A percentile compares a stretch with the other conserved stretches of the same genome.
These are phyloP conservation scores for Penicillium sp. DNA, from an alignment of 2,329 filamentous ascomycete species.

Conservation along the genomic window DNA sequence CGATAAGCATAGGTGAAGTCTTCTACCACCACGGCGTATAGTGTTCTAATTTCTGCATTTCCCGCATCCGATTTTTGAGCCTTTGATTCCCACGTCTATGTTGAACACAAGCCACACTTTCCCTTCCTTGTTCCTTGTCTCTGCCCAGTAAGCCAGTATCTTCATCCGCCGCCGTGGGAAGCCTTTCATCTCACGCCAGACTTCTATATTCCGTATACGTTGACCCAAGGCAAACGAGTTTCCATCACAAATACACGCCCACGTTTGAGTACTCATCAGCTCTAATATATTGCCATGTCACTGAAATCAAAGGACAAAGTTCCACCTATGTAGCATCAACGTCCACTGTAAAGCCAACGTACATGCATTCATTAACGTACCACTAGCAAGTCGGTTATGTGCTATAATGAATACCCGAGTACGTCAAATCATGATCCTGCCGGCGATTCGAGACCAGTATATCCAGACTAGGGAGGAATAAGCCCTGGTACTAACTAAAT, in stretches of 20 bases:
- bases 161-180: neutral
- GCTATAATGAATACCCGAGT: neutral
- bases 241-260: neutral
- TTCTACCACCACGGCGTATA: conserved; percentile 21
- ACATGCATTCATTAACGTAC: neutral
- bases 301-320: neutral
- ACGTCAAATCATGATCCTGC: neutral
- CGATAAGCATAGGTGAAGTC: conserved; percentile 22
- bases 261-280: neutral
- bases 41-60: conserved; percentile 15
- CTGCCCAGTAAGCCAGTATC: neutral
- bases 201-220: neutral
- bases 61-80: neutral
- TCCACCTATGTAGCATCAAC: neutral
- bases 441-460: too few species aligned
- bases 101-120: neutral
- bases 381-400: too few species aligned
- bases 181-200: neutral
- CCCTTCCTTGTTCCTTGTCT: neutral
- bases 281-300: neutral
- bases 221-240: neutral
- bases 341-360: neutral
- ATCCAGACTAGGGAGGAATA: too few species aligned
- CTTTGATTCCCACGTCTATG: neutral
- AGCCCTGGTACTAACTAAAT: too few species aligned